Percentiles rank a stretch among this genome's conserved stretches.
Evolutionary conservation across 2,329 filamentous ascomycete genomes (phyloP).

Genomic region (Colletotrichum musae): DNA sequence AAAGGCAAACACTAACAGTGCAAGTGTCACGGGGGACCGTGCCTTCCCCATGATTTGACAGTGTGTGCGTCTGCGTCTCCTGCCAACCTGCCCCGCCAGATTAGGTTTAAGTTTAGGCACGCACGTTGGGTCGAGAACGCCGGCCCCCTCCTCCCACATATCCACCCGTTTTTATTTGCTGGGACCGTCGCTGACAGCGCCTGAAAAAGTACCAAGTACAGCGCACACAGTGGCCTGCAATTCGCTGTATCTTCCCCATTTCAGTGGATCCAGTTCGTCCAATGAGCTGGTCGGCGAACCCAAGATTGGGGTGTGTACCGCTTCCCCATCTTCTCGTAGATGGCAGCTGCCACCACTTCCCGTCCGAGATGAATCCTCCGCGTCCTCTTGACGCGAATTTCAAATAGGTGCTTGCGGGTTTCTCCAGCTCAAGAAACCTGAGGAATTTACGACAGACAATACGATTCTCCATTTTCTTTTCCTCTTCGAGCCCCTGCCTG

Average conservation of each 20-base stretch:
- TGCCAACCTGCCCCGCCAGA: slow-evolving; percentile 28
- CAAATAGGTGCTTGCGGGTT: no score
- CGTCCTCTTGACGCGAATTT: no score
- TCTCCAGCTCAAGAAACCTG: no score
- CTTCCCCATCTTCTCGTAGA: background rate
- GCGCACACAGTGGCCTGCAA: background rate
- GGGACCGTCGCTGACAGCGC: slow-evolving; percentile 1
- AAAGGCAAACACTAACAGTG: background rate
- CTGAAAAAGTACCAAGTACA: background rate
- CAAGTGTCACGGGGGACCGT: background rate
- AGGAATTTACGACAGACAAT: no score
- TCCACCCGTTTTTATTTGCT: background rate
- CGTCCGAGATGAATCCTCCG: background rate
- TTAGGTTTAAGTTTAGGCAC: slow-evolving; percentile 40
- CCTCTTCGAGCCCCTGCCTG: no score
- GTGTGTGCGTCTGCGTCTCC: no score
- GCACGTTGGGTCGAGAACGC: slow-evolving; percentile 15
- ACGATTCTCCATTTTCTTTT: no score
- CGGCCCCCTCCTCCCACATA: slow-evolving; percentile 1
- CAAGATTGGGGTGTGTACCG: background rate
- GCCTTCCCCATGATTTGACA: slow-evolving; percentile 24
- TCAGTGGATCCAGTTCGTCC: slow-evolving; percentile 11
- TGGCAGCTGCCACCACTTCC: background rate
- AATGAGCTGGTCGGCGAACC: background rate
- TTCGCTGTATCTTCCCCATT: background rate